Base-by-base conservation (phyloP, 768 basidiomycete genomes). In the Russula griseocarnosa region DNA sequence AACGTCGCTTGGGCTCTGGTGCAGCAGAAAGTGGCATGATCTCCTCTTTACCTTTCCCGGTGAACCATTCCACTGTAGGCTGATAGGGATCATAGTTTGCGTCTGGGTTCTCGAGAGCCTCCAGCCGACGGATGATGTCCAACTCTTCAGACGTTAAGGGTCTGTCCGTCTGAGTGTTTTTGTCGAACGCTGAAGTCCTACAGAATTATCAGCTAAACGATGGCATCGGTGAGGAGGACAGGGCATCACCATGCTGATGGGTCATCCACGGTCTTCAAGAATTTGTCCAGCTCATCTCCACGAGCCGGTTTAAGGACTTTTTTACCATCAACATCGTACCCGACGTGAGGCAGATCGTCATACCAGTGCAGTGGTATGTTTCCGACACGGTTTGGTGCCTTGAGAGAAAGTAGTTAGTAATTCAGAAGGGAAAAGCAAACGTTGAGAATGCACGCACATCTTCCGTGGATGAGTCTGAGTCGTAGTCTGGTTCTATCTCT, bases 321-420 rank as follows among this genome's bases (percentile, higher is more conserved):
- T 77, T 93, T 96, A 59, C 97, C 97, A 73, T 94, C 85, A 70
- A 98, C 86, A 74, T 94, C 85, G 76, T 99, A 99, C 52, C 97
- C 97, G 72, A 99, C 83, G 76, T 99, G 97, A n/a, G 97, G 97
- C 69, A 99, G 79, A 79, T 98, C 95, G 73, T 98, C 97, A 74
- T 99, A 99, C 94, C 96, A 99, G 71, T 99, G 94, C 82, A 90
- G 88, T 52, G 97, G 97, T 66, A 99, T 79, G 75, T 96, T 83
- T 58, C 97, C 97, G 69, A 97, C 86, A 64, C 95, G 92, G 73
- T 97, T 98, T n/a, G 90, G 91, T 59, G 86, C 83, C 94, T 98
- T 51, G 58, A 46, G 40, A 69, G 60, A 60, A 24, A 61, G 40
- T 58, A 51, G n/a, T 22, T 42, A 28, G 61, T 61, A 66, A 69